Evolutionary conservation across 257 asterid genomes (phyloP), one percentile per base, ranked within the genome.

Genomic region (Ilex asprella): DNA sequence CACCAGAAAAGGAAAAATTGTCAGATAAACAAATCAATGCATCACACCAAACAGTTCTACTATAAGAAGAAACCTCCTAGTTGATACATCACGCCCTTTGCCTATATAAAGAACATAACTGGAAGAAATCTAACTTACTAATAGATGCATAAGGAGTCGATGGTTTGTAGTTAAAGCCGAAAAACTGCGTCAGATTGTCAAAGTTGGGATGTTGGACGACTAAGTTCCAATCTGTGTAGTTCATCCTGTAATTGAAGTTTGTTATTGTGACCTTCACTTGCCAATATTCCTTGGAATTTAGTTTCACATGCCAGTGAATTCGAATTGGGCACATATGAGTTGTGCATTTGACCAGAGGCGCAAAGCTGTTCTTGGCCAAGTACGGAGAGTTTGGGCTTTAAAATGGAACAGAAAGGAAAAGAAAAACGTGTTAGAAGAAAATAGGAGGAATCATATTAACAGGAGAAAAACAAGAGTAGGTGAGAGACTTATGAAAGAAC

Each of bases 231-330:
- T 62, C 66, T 31, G 66, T 50, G 35, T 67, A 73, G 32, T 73
- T 73, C 73, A 73, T 62, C 50, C 61, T 64, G 66, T 67, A 72
- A 59, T 72, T 67, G 61, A 72, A 72, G 61, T 66, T 72, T 39
- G 77, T 67, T 54, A 72, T 67, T 5, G 73, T 67, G 59, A 72
- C 59, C 55, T 61, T 67, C 39, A 72, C 70, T 15, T 69, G 39
- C 77, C 69, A 72, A 46, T 67, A 72, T 50, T 66, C 73, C 52
- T 67, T 67, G 66, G 50, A 60, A 29, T 58, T 73, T 43, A 62
- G 73, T 47, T 62, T 62, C 32, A 73, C 73, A 43, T 67, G 73
- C 73, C 73, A 67, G n/a, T 67, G 77, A 58, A 73, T 47, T 35
- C 70, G 52, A 50, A 73, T 58, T 2, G 73, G 73, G 50, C 73